These are phyloP conservation scores for Cunninghamia lanceolata DNA, from an alignment of 75 land plant species.

Conservation along the genomic window DNA sequence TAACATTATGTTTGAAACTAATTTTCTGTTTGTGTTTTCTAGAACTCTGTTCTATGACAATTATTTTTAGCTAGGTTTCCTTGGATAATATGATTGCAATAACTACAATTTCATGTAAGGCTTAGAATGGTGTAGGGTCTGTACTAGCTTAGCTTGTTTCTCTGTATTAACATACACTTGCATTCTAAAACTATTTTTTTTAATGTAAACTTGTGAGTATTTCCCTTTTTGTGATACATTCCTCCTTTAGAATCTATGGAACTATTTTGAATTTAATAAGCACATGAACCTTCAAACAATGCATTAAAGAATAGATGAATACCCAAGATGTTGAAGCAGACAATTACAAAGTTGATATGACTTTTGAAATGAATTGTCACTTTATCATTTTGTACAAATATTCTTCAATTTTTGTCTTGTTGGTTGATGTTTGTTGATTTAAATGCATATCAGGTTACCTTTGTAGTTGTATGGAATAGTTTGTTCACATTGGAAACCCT, in stretches of 20 bases:
- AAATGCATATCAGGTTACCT: slow-evolving; percentile 2
- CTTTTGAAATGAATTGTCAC: background rate
- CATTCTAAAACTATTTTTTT: background rate
- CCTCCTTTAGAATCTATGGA: background rate
- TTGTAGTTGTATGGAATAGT: slow-evolving; percentile 63
- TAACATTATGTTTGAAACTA: background rate
- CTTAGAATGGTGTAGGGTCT: background rate
- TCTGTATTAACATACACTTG: background rate
- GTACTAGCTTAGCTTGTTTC: background rate
- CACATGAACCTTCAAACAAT: background rate
- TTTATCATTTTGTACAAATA: background rate
- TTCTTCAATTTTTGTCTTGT: background rate
- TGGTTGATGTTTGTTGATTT: background rate
- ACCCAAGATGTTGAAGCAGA: background rate
- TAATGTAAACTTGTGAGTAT: background rate
- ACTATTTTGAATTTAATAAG: background rate
- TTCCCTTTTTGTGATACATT: background rate
- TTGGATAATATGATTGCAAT: background rate
- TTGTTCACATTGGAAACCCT: slow-evolving; percentile 48
- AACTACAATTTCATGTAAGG: background rate
- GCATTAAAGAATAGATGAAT: background rate
- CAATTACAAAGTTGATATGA: background rate
- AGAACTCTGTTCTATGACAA: background rate
- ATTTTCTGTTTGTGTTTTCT: background rate
- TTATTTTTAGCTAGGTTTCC: background rate